Evolutionary conservation across 1,284 basidiomycete species (phyloP), one percentile per base, ranked within the genome.

Genomic region (Leccinum fallax): DNA sequence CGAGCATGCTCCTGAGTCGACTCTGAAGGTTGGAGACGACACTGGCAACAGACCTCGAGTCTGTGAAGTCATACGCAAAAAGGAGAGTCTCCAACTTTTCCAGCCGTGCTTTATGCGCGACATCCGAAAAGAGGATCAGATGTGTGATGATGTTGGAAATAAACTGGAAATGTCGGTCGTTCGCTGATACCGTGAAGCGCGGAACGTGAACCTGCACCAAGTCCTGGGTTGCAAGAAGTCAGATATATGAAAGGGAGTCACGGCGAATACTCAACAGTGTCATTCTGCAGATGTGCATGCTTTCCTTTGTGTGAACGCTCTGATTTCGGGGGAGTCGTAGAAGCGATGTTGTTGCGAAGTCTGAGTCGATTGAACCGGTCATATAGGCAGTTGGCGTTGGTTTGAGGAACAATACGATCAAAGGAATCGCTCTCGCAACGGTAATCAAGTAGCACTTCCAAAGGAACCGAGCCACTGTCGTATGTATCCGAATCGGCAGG

Each of bases 291-390:
- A 75, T 97, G 93, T 40, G 86, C 84, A 59, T 84, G 81, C 21
- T 75, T 75, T 48, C 79, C 76, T 57, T 73, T 76, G 57, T 67
- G 66, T n/a, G 70, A 66, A 54, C 79, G 72, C 40, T 76, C 68
- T 38, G 75, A 71, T 40, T 65, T 74, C 8, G 76, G 54, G 65
- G 74, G 75, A 63, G 77, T 63, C 63, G 81, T 76, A 58, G 85
- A 82, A 46, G 85, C 85, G 6, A 86, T 78, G 62, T 86, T 88
- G 69, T 90, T 93, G 49, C 91, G 87, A 56, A 97, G 79, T 30
- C 95, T 88, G 11, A 97, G 83, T 53, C 91, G 87, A 75, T 99
- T 98, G 81, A 98, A 98, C 74, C 94, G 95, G 81, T 99, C 97
- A 73, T 96, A 94, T 59, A 90, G 88, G 66, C 97, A 84, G 2